Conservation (phyloP, 2,329 filamentous ascomycete genomes). For the Curvularia spicifera region DNA sequence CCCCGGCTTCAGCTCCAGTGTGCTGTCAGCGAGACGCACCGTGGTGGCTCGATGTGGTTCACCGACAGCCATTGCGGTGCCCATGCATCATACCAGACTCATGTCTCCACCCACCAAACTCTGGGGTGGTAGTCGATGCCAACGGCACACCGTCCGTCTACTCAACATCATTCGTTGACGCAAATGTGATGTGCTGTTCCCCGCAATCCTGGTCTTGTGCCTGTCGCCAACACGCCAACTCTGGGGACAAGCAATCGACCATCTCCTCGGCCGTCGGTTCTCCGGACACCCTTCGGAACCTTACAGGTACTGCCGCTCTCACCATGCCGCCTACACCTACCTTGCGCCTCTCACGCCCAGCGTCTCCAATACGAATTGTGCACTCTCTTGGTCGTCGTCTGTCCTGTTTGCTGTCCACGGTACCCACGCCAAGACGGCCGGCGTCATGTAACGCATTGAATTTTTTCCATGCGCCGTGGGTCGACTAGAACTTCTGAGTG, state of each 20-base stretch:
- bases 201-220: constrained; percentile 38
- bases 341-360: constrained; percentile 11
- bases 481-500: constrained; percentile 30
- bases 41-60: constrained; percentile 20
- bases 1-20: constrained; percentile 5
- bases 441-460: constrained; percentile 40
- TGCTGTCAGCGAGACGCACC: constrained; percentile 12
- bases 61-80: constrained; percentile 28
- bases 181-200: constrained; percentile 26
- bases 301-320: neutral
- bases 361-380: constrained; percentile 31
- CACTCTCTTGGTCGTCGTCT: constrained; percentile 23
- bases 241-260: constrained; percentile 26
- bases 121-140: constrained; percentile 26
- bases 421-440: constrained; percentile 36
- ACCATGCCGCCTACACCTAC: neutral
- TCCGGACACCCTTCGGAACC: neutral
- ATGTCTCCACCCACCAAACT: constrained; percentile 27
- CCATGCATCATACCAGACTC: constrained; percentile 22
- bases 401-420: constrained; percentile 23
- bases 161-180: constrained; percentile 24
- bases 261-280: constrained; percentile 40
- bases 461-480: constrained; percentile 27
- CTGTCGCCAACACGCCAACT: constrained; percentile 20
- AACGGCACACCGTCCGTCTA: constrained; percentile 24